A percentile compares a stretch with the other conserved stretches of the same genome.
Evolutionary conservation across 75 land plant species (phyloP).

Genomic region (Larix kaempferi): DNA sequence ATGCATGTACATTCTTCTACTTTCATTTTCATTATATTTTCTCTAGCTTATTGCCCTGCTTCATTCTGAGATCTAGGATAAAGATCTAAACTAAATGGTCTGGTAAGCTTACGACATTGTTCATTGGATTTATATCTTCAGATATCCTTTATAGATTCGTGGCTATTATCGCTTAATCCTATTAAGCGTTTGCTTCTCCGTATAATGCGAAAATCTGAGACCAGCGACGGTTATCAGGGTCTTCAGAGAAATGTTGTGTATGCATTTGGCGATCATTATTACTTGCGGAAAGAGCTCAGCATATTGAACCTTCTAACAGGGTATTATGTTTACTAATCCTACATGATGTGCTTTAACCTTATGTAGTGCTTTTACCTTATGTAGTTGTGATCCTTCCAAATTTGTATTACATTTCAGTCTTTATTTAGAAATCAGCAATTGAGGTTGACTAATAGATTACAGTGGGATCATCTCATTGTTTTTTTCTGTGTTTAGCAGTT

Average conservation of each 20-base stretch:
- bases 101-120: neutral
- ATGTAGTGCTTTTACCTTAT: neutral
- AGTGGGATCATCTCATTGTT: neutral
- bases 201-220: constrained; percentile 50
- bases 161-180: constrained; percentile 64
- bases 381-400: neutral
- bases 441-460: neutral
- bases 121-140: constrained; percentile 19
- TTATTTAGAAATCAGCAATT: neutral
- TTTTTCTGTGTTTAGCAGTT: constrained; percentile 37
- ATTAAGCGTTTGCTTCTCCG: constrained; percentile 60
- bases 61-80: neutral
- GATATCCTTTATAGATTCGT: constrained; percentile 86
- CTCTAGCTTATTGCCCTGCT: neutral
- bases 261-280: constrained; percentile 92
- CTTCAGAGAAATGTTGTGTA: constrained; percentile 56
- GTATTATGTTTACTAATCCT: constrained; percentile 29
- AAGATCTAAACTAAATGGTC: neutral
- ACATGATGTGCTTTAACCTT: neutral
- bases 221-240: constrained; percentile 7
- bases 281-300: constrained; percentile 72
- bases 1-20: too few species aligned
- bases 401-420: constrained; percentile 1
- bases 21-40: too few species aligned
- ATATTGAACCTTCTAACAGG: constrained; percentile 93